These are phyloP conservation scores for Cynara cardunculus DNA, from an alignment of 129 eudicot species.

Conservation along the genomic window DNA sequence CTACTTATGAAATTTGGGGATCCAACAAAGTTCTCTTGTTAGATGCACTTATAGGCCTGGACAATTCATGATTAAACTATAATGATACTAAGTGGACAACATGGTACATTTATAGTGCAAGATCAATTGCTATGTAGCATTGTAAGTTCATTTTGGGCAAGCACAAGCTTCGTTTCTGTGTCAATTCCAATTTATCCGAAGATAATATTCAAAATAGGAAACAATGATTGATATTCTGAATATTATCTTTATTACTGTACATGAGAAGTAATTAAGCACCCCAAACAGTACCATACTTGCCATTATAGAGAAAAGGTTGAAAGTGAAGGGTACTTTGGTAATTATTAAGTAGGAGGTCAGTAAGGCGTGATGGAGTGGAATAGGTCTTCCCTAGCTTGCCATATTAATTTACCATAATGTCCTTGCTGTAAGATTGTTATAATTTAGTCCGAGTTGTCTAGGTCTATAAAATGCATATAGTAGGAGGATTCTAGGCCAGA, in stretches of 20 bases:
- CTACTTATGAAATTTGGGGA: neutral
- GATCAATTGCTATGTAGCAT: neutral
- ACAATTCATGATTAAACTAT: neutral
- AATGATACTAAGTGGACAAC: neutral
- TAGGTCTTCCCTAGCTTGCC: constrained; percentile 1
- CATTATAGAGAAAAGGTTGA: neutral
- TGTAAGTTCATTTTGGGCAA: neutral
- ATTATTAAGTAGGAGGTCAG: neutral
- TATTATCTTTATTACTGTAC: neutral
- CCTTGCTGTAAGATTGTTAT: neutral
- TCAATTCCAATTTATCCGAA: neutral
- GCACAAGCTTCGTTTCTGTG: neutral
- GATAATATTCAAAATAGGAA: neutral
- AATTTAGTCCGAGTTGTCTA: neutral
- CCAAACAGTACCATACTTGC: neutral
- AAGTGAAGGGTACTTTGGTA: constrained; percentile 1
- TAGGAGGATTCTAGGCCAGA: neutral
- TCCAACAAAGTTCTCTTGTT: neutral
- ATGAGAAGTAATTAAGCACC: neutral
- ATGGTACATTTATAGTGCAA: neutral
- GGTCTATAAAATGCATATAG: constrained; percentile 27
- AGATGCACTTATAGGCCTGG: neutral
- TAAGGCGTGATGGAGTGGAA: neutral
- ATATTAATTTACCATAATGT: constrained; percentile 21
- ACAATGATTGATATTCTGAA: neutral